phyloP scores from a whole-genome alignment of 352 stramenopile species.

The Phytophthora sp. region DNA sequence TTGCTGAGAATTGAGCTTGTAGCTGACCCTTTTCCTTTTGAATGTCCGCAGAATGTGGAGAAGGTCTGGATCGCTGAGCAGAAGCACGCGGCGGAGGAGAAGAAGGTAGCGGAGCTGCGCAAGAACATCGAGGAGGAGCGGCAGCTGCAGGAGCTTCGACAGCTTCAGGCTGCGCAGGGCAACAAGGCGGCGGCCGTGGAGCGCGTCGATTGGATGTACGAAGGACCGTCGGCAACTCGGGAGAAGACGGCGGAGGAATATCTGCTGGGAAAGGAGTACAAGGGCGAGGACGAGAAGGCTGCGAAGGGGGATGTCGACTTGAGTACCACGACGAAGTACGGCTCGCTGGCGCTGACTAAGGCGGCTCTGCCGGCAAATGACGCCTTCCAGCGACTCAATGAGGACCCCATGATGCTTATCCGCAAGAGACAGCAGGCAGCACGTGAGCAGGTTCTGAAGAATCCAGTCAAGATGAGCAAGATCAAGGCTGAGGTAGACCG shows the following conservation, averaged over 20 bases:
- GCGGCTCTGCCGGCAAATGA: constrained; percentile 81
- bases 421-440: constrained; percentile 79
- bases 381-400: constrained; percentile 92
- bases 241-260: constrained; percentile 89
- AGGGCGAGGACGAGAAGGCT: constrained; percentile 44
- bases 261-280: constrained; percentile 93
- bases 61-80: constrained; percentile 98
- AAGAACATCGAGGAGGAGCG: constrained; percentile 97
- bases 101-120: constrained; percentile 94
- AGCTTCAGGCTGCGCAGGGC: constrained; percentile 88
- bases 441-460: constrained; percentile 88
- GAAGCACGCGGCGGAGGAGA: constrained; percentile 92
- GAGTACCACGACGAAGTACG: constrained; percentile 72
- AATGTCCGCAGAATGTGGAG: constrained; percentile 92
- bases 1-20: not conserved
- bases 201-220: constrained; percentile 97
- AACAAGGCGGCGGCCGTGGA: constrained; percentile 84
- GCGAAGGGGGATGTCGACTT: constrained; percentile 42
- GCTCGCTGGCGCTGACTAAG: constrained; percentile 66
- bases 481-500: constrained; percentile 86
- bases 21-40: constrained; percentile 8
- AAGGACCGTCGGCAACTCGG: constrained; percentile 85
- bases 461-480: constrained; percentile 90
- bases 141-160: constrained; percentile 94
- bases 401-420: constrained; percentile 98